Percentiles rank a stretch among this genome's conserved stretches.
Evolutionary conservation across 2,329 filamentous ascomycete genomes (phyloP).

Genomic region (Shiraia bambusicola): DNA sequence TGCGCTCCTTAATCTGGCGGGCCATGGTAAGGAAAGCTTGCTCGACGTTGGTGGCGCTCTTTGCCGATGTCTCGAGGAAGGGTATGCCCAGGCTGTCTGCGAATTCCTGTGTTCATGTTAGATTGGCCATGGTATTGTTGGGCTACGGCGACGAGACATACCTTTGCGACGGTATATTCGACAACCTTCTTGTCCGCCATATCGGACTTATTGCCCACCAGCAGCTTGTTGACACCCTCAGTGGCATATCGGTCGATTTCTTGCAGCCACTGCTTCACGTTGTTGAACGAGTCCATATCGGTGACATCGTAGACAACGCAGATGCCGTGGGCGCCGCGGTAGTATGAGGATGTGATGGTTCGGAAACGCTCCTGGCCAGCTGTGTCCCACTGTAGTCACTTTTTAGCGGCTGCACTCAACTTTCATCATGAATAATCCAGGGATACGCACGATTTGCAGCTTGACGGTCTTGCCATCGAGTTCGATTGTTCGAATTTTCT

Average conservation of each 20-base stretch:
- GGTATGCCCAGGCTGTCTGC: slow-evolving; percentile 98
- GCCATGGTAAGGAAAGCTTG: slow-evolving; percentile 99
- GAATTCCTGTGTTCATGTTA: slow-evolving; percentile 70
- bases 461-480: slow-evolving; percentile 99
- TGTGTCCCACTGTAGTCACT: slow-evolving; percentile 81
- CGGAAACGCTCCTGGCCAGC: slow-evolving; percentile 99
- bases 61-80: slow-evolving; percentile 98
- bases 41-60: slow-evolving; percentile 99
- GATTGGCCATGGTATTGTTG: background rate
- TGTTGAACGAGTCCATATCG: slow-evolving; percentile 99
- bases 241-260: slow-evolving; percentile 99
- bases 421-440: background rate
- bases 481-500: slow-evolving; percentile 99
- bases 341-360: slow-evolving; percentile 99
- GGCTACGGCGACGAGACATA: slow-evolving; percentile 51
- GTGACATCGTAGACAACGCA: slow-evolving; percentile 99
- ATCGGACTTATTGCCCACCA: slow-evolving; percentile 99
- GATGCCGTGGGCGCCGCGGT: slow-evolving; percentile 97
- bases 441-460: slow-evolving; percentile 74
- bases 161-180: slow-evolving; percentile 99
- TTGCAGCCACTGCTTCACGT: slow-evolving; percentile 99
- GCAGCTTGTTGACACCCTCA: slow-evolving; percentile 98
- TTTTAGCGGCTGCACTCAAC: slow-evolving; percentile 16
- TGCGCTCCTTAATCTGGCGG: slow-evolving; percentile 99
- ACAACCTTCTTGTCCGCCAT: slow-evolving; percentile 99